phyloP scores from a whole-genome alignment of 257 asterid species.

The Phtheirospermum japonicum region DNA sequence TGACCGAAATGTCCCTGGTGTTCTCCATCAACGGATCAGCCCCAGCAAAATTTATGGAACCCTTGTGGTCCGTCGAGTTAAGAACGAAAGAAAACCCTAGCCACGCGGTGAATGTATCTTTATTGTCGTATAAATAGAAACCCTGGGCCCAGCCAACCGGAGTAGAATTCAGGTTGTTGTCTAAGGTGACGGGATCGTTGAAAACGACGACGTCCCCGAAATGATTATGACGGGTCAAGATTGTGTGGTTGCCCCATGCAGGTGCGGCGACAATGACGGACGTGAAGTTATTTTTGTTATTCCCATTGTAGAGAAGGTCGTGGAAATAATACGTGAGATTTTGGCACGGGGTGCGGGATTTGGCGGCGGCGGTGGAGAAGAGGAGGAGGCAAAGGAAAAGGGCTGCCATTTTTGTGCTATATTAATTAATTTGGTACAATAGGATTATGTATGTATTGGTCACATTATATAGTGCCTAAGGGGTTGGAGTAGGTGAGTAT shows the following conservation, averaged over 20 bases:
- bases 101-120: constrained; percentile 45
- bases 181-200: constrained; percentile 73
- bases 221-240: constrained; percentile 34
- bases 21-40: constrained; percentile 63
- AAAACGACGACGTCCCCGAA: constrained; percentile 65
- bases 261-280: constrained; percentile 60
- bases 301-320: constrained; percentile 60
- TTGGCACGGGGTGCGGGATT: too few species aligned
- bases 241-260: constrained; percentile 61
- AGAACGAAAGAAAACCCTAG: constrained; percentile 57
- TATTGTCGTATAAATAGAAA: constrained; percentile 47
- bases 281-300: constrained; percentile 56
- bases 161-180: constrained; percentile 60
- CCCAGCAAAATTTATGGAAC: constrained; percentile 59
- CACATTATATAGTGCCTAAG: too few species aligned
- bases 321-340: constrained; percentile 46
- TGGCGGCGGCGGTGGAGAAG: too few species aligned
- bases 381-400: too few species aligned
- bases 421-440: too few species aligned
- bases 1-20: constrained; percentile 69
- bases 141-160: constrained; percentile 83
- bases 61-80: constrained; percentile 50
- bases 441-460: too few species aligned
- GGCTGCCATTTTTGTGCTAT: too few species aligned
- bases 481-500: too few species aligned